A percentile compares a stretch with the other conserved stretches of the same genome.
phyloP scores from a whole-genome alignment of 305 asterid genomes.

The Fraxinus nigra region DNA sequence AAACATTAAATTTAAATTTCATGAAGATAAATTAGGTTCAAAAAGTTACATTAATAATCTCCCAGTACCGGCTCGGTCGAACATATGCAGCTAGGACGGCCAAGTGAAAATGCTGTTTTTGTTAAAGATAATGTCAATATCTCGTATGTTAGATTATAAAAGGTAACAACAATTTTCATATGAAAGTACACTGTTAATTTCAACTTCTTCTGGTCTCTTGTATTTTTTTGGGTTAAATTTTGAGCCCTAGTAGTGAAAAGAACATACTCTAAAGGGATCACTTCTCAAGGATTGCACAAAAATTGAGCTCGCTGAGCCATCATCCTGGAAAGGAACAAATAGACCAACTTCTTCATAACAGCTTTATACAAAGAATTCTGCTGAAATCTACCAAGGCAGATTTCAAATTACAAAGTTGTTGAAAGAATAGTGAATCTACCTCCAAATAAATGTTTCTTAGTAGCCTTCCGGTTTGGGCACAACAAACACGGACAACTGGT shows the following conservation, averaged over 20 bases:
- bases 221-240: neutral
- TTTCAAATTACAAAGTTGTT: neutral
- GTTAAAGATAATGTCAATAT: neutral
- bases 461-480: constrained; percentile 75
- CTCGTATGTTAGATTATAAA: neutral
- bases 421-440: constrained; percentile 32
- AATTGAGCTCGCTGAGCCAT: constrained; percentile 41
- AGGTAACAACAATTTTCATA: neutral
- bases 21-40: neutral
- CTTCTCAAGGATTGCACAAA: constrained; percentile 80
- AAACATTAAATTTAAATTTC: neutral
- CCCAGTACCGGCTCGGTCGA: constrained; percentile 46
- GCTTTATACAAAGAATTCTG: neutral
- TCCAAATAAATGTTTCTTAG: constrained; percentile 54
- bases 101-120: constrained; percentile 71
- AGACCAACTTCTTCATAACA: neutral
- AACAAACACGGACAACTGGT: constrained; percentile 62
- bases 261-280: constrained; percentile 79
- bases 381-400: neutral
- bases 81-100: constrained; percentile 57
- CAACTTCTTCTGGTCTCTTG: neutral
- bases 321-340: constrained; percentile 34
- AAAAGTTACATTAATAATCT: constrained; percentile 51
- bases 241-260: neutral
- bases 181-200: neutral